phyloP scores from a whole-genome alignment of 768 basidiomycete genomes.

The Dacryopinax primogenitus region DNA sequence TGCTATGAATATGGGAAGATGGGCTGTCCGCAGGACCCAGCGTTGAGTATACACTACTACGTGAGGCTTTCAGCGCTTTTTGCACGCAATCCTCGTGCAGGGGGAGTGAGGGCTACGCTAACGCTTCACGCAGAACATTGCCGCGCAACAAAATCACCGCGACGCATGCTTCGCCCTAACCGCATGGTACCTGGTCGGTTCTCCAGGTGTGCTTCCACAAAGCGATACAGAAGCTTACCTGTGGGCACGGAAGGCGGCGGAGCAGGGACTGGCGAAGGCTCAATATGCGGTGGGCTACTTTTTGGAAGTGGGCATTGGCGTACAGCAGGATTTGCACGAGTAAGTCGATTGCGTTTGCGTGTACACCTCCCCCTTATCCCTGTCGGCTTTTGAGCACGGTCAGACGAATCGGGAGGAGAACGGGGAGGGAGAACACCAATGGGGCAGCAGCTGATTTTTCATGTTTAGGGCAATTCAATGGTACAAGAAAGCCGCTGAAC shows the following conservation, averaged over 20 bases:
- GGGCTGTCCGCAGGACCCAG: slow-evolving; percentile 94
- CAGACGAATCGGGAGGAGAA: neutral
- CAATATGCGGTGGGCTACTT: slow-evolving; percentile 99
- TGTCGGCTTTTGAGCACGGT: neutral
- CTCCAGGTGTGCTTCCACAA: slow-evolving; percentile 91
- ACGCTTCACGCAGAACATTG: slow-evolving; percentile 62
- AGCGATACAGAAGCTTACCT: slow-evolving; percentile 96
- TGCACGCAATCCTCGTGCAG: neutral
- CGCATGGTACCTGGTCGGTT: slow-evolving; percentile 98
- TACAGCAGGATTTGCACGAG: slow-evolving; percentile 51
- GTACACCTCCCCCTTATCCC: slow-evolving; percentile 8
- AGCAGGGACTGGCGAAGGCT: slow-evolving; percentile 81
- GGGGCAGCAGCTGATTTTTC: neutral
- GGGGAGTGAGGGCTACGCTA: too few species aligned
- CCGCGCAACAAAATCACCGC: slow-evolving; percentile 90
- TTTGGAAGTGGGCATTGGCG: slow-evolving; percentile 86
- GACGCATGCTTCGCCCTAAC: slow-evolving; percentile 97
- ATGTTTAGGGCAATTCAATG: slow-evolving; percentile 50
- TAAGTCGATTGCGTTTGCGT: slow-evolving; percentile 29
- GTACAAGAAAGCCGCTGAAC: slow-evolving; percentile 83
- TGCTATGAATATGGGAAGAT: slow-evolving; percentile 99
- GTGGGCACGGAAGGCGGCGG: slow-evolving; percentile 94
- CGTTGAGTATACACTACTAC: slow-evolving; percentile 96
- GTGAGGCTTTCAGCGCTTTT: slow-evolving; percentile 39
- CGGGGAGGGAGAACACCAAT: neutral